Evolutionary conservation across 345 rosid species (phyloP).

Genomic region (Melaleuca alternifolia): DNA sequence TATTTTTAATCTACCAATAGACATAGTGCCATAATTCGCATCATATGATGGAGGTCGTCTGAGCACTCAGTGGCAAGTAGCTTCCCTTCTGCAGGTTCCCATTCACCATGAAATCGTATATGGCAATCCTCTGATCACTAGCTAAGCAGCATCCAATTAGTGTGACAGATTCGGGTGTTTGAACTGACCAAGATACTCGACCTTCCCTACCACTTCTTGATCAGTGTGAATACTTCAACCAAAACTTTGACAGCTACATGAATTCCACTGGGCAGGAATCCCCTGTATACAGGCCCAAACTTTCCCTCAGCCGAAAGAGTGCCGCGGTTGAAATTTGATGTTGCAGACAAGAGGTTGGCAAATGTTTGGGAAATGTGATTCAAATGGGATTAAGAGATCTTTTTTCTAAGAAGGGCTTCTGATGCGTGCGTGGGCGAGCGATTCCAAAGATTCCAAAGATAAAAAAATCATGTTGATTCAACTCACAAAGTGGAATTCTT

Average conservation of each 20-base stretch:
- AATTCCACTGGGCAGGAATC: constrained; percentile 83
- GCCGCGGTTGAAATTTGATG: constrained; percentile 75
- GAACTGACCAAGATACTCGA: constrained; percentile 79
- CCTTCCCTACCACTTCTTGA: constrained; percentile 84
- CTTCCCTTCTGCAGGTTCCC: constrained; percentile 95
- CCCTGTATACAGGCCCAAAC: constrained; percentile 90
- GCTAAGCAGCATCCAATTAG: constrained; percentile 86
- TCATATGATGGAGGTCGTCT: constrained; percentile 20
- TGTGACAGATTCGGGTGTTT: constrained; percentile 86
- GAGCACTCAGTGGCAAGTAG: constrained; percentile 80
- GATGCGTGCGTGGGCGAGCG: too few species aligned
- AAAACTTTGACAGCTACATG: constrained; percentile 93
- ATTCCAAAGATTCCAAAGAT: too few species aligned
- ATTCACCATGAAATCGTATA: constrained; percentile 92
- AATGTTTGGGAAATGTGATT: constrained; percentile 34
- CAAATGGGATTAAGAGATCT: constrained; percentile 1
- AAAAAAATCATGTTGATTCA: too few species aligned
- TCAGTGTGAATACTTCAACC: constrained; percentile 88
- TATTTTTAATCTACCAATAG: constrained; percentile 19
- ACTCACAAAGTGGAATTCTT: too few species aligned
- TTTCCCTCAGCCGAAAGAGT: constrained; percentile 88
- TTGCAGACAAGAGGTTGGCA: constrained; percentile 79
- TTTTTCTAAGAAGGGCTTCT: background rate
- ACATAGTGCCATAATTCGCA: constrained; percentile 24
- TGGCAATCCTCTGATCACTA: constrained; percentile 88